These are phyloP conservation scores for Geoglossum glabrum DNA, from an alignment of 495 filamentous ascomycete genomes.

Conservation along the genomic window DNA sequence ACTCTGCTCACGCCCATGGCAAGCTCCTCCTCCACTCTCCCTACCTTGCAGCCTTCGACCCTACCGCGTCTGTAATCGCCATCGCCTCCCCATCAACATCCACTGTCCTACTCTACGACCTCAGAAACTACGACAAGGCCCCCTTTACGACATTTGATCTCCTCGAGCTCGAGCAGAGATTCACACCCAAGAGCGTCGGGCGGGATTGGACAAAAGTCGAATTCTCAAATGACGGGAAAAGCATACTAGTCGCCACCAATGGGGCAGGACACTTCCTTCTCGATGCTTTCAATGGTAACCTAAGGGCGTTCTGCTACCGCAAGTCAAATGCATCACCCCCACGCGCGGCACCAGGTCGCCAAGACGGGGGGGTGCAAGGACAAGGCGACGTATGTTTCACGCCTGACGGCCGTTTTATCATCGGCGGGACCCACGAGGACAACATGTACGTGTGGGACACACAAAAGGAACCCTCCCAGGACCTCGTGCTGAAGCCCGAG, in stretches of 20 bases:
- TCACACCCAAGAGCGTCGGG: conserved; percentile 27
- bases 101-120: conserved; percentile 73
- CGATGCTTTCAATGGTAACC: conserved; percentile 64
- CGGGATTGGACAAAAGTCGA: conserved; percentile 64
- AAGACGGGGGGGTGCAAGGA: conserved; percentile 18
- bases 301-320: conserved; percentile 39
- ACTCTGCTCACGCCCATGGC: conserved; percentile 51
- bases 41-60: conserved; percentile 69
- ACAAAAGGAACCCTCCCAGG: conserved; percentile 21
- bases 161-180: conserved; percentile 34
- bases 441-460: conserved; percentile 75
- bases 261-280: conserved; percentile 67
- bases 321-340: conserved; percentile 8
- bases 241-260: conserved; percentile 60
- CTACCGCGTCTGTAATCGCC: conserved; percentile 77
- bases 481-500: neutral
- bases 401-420: conserved; percentile 67
- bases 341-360: conserved; percentile 17
- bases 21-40: conserved; percentile 56
- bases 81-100: conserved; percentile 63
- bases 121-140: conserved; percentile 74
- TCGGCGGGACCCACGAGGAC: conserved; percentile 50
- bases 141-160: conserved; percentile 80
- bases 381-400: conserved; percentile 77
- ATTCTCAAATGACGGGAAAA: conserved; percentile 86